Conservation (phyloP, 371 early-diverging fungal genomes). For the Cokeromyces recurvatus region DNA sequence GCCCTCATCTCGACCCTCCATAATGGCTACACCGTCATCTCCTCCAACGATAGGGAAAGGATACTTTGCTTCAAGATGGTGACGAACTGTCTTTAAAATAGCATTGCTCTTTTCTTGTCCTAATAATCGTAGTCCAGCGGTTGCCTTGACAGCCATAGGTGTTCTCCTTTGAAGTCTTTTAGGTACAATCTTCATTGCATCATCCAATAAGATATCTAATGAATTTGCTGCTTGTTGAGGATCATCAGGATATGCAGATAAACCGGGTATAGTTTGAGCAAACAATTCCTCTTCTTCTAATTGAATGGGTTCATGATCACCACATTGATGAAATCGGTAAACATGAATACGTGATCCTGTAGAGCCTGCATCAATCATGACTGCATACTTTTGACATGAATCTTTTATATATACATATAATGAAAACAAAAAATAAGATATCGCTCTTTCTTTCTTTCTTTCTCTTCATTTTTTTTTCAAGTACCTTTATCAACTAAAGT, state of each 20-base stretch:
- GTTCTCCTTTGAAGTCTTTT: constrained; percentile 64
- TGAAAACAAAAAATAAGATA: no score
- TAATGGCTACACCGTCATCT: constrained; percentile 75
- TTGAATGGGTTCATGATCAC: constrained; percentile 17
- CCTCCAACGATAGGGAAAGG: constrained; percentile 79
- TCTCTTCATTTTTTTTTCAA: no score
- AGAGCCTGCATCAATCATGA: constrained; percentile 96
- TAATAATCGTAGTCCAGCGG: constrained; percentile 87
- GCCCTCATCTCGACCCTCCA: constrained; percentile 95
- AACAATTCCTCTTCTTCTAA: constrained; percentile 79
- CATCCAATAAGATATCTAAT: constrained; percentile 71
- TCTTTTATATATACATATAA: no score
- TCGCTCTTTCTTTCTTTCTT: no score
- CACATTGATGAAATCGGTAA: constrained; percentile 85
- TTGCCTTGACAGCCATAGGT: constrained; percentile 92
- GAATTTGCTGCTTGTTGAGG: constrained; percentile 77
- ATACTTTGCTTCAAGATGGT: constrained; percentile 61
- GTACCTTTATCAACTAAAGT: no score
- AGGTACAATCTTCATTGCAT: constrained; percentile 73
- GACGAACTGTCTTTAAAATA: constrained; percentile 74
- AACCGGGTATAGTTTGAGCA: constrained; percentile 82
- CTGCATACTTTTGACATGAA: constrained; percentile 45
- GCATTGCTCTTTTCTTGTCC: constrained; percentile 60
- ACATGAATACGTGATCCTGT: constrained; percentile 97
- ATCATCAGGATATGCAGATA: constrained; percentile 69